Evolutionary conservation across 352 stramenopile species (phyloP).

Genomic region (Phytophthora meadii): DNA sequence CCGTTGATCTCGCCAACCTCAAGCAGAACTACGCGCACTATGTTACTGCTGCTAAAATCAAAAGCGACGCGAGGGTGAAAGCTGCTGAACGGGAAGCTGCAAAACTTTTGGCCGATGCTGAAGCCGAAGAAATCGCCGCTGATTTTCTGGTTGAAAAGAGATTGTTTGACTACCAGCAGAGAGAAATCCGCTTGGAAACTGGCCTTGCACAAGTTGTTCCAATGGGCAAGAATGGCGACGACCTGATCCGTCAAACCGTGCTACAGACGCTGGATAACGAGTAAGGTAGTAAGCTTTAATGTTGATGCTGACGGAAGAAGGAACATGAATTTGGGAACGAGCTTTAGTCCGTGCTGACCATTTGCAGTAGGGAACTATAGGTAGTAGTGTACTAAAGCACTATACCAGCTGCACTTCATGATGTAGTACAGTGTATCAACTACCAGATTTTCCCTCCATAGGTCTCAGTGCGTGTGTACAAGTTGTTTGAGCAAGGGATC

Average conservation of each 20-base stretch:
- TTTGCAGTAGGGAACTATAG: no score
- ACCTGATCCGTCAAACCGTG: slow-evolving; percentile 70
- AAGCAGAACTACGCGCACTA: slow-evolving; percentile 73
- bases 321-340: no score
- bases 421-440: no score
- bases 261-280: slow-evolving; percentile 53
- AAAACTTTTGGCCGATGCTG: slow-evolving; percentile 57
- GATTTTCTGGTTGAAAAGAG: slow-evolving; percentile 77
- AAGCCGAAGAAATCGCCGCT: slow-evolving; percentile 66
- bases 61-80: slow-evolving; percentile 68
- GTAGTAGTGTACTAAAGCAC: no score
- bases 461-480: no score
- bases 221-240: slow-evolving; percentile 81
- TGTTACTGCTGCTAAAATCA: slow-evolving; percentile 65
- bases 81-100: slow-evolving; percentile 64
- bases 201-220: slow-evolving; percentile 57
- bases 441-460: no score
- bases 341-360: no score
- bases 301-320: no score
- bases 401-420: no score
- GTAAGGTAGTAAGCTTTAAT: slow-evolving; percentile 12
- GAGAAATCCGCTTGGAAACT: slow-evolving; percentile 74
- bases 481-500: no score
- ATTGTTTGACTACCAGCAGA: slow-evolving; percentile 78
- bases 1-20: slow-evolving; percentile 63